Evolutionary conservation across 2,329 filamentous ascomycete genomes (phyloP).

Genomic region (Exophiala bonariae): DNA sequence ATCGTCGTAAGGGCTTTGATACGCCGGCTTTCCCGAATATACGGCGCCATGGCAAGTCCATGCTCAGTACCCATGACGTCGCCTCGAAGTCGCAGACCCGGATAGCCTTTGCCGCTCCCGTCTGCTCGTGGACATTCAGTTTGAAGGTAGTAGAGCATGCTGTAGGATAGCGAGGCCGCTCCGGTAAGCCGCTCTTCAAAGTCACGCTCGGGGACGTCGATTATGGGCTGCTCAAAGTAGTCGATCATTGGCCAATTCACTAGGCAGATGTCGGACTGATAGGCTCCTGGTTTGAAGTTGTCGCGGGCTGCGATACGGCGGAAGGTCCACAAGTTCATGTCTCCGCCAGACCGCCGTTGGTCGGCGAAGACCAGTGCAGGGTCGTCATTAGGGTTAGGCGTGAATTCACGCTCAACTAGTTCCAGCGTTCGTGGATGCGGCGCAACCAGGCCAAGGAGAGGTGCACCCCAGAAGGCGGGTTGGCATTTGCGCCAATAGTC

Average conservation of each 20-base stretch:
- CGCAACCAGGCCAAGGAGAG: neutral
- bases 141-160: constrained; percentile 8
- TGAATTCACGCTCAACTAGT: constrained; percentile 2
- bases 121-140: constrained; percentile 6
- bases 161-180: constrained; percentile 6
- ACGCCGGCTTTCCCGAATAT: constrained; percentile 2
- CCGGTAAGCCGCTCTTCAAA: neutral
- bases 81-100: constrained; percentile 3
- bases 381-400: constrained; percentile 2
- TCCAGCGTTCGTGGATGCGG: constrained; percentile 6
- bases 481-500: constrained; percentile 9
- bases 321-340: constrained; percentile 9
- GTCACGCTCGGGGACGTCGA: constrained; percentile 1
- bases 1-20: constrained; percentile 4
- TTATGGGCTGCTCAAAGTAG: constrained; percentile 4
- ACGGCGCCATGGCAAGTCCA: constrained; percentile 4
- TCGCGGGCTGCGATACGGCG: constrained; percentile 5
- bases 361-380: constrained; percentile 4
- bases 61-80: constrained; percentile 3
- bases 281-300: constrained; percentile 3
- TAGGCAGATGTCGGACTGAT: constrained; percentile 8
- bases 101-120: constrained; percentile 2
- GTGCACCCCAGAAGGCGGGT: constrained; percentile 5
- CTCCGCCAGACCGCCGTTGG: constrained; percentile 2
- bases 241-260: constrained; percentile 10